phyloP scores from a whole-genome alignment of 202 grass and related monocot genomes.

The Panicum virgatum region DNA sequence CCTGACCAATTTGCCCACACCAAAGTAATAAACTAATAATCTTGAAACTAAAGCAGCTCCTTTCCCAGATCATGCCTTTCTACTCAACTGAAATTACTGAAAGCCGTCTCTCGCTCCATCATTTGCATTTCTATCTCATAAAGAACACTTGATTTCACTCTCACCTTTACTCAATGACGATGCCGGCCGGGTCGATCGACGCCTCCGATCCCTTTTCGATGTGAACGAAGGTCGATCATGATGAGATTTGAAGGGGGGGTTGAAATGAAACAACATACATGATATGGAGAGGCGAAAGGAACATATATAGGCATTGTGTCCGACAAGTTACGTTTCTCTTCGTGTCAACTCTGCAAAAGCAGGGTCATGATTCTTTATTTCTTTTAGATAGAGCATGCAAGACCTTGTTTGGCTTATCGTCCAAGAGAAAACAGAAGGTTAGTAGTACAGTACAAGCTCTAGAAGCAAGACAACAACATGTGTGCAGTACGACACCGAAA shows the following conservation, averaged over 20 bases:
- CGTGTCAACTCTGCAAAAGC: constrained; percentile 38
- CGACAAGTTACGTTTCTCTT: constrained; percentile 34
- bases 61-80: neutral
- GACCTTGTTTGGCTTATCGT: constrained; percentile 24
- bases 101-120: neutral
- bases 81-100: neutral
- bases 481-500: neutral
- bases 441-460: constrained; percentile 14
- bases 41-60: neutral
- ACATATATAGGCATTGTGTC: neutral
- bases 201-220: constrained; percentile 3
- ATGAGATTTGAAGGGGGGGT: constrained; percentile 35
- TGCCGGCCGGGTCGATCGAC: neutral
- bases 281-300: neutral
- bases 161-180: constrained; percentile 9
- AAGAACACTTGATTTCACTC: constrained; percentile 7
- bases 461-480: constrained; percentile 21
- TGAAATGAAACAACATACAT: neutral
- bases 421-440: neutral
- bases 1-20: constrained; percentile 14
- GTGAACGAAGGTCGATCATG: constrained; percentile 24
- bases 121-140: constrained; percentile 3
- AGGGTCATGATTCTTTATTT: too few species aligned
- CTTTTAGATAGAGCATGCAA: too few species aligned
- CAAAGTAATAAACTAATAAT: too few species aligned